phyloP scores from a whole-genome alignment of 2,329 filamentous ascomycete genomes.

The Ceratocystis colombiana region DNA sequence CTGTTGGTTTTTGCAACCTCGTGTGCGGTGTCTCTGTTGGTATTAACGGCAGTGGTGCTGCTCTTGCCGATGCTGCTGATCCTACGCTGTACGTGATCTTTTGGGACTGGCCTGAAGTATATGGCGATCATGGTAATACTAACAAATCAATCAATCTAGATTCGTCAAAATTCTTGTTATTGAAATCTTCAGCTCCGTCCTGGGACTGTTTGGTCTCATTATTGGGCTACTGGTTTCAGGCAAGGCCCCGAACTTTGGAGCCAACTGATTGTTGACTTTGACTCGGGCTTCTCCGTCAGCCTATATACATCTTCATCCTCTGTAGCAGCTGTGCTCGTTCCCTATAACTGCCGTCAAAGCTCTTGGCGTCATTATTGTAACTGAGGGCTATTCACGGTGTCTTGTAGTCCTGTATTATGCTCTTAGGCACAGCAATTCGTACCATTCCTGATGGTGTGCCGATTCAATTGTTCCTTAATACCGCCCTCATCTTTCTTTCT shows the following conservation, averaged over 20 bases:
- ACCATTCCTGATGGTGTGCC: neutral
- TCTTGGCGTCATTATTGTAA: neutral
- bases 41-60: constrained; percentile 95
- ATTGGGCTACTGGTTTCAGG: constrained; percentile 79
- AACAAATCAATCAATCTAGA: constrained; percentile 38
- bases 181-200: constrained; percentile 96
- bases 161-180: constrained; percentile 99
- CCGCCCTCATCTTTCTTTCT: constrained; percentile 1
- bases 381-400: neutral
- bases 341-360: neutral
- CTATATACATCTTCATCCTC: neutral
- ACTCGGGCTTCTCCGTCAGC: neutral
- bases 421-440: neutral
- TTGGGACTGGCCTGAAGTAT: constrained; percentile 14
- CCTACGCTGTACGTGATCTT: constrained; percentile 61
- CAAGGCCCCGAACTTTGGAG: constrained; percentile 67
- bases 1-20: constrained; percentile 90
- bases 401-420: neutral
- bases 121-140: constrained; percentile 28
- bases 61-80: constrained; percentile 90
- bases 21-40: constrained; percentile 94
- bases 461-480: neutral
- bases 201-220: constrained; percentile 93
- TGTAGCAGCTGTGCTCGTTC: neutral
- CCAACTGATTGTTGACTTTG: constrained; percentile 27